phyloP scores from a whole-genome alignment of 306 rosid species.

The Dalbergia cochinchinensis region DNA sequence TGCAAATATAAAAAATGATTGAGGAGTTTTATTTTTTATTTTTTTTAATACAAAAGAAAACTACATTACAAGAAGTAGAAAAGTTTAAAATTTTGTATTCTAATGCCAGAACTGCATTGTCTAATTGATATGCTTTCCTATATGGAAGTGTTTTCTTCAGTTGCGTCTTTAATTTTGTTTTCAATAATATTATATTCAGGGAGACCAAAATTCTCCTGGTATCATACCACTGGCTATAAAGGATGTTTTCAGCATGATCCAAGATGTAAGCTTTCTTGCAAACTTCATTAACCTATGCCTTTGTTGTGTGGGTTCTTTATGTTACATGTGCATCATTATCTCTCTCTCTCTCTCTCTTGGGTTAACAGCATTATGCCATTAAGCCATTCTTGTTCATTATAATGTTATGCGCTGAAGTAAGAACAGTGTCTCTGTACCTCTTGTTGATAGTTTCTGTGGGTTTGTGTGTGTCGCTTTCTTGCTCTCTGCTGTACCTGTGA shows the following conservation, averaged over 20 bases:
- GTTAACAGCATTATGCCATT: no score
- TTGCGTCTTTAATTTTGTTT: slow-evolving; percentile 37
- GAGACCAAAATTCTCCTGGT: slow-evolving; percentile 95
- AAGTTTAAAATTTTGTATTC: slow-evolving; percentile 8
- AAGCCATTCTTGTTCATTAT: slow-evolving; percentile 23
- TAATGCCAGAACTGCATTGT: slow-evolving; percentile 26
- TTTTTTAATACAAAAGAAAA: background rate
- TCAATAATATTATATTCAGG: slow-evolving; percentile 62
- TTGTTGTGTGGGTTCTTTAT: background rate
- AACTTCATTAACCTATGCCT: slow-evolving; percentile 2
- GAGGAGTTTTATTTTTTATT: background rate
- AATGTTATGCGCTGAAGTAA: slow-evolving; percentile 2
- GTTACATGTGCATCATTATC: background rate
- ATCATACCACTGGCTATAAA: slow-evolving; percentile 96
- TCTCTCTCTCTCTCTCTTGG: no score
- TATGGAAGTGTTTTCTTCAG: background rate
- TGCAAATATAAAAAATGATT: background rate
- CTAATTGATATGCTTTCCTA: background rate
- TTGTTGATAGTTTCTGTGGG: slow-evolving; percentile 17
- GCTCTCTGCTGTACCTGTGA: slow-evolving; percentile 1
- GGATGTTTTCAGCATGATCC: slow-evolving; percentile 97
- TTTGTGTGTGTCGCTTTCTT: background rate
- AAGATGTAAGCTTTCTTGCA: slow-evolving; percentile 78
- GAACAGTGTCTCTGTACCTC: background rate
- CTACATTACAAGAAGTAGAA: background rate